Percentiles rank a stretch among this genome's conserved stretches.
Conservation (phyloP, 2,329 filamentous ascomycete species). For the Xenoacremonium recifei region DNA sequence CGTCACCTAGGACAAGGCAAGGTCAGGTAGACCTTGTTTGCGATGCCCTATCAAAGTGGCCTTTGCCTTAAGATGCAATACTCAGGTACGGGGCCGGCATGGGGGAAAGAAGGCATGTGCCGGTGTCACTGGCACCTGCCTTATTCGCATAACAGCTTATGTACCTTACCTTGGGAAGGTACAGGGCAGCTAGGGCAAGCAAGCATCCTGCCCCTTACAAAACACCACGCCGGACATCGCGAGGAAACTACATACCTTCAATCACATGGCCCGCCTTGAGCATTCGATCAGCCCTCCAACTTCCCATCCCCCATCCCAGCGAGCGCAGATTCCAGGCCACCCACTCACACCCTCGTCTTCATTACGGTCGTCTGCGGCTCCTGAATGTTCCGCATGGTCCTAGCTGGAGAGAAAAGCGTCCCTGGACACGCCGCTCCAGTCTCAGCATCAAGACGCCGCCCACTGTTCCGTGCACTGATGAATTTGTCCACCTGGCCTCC, state of each 20-base stretch:
- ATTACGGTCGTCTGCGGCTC: background rate
- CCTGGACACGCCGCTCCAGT: background rate
- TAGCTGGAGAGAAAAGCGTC: background rate
- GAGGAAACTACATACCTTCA: background rate
- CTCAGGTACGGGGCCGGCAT: too few relatives aligned
- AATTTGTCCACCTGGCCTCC: constrained; percentile 21
- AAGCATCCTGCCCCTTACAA: too few relatives aligned
- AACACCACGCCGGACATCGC: background rate
- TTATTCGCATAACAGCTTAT: too few relatives aligned
- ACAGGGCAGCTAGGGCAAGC: too few relatives aligned
- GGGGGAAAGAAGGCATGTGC: too few relatives aligned
- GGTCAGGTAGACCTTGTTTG: too few relatives aligned
- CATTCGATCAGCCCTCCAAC: background rate
- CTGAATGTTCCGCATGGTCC: background rate
- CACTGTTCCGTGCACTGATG: constrained; percentile 7
- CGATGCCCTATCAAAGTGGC: too few relatives aligned
- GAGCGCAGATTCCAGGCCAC: background rate
- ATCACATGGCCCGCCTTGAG: background rate
- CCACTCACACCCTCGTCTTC: too few relatives aligned
- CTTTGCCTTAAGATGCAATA: too few relatives aligned
- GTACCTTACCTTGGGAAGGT: too few relatives aligned
- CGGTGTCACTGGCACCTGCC: too few relatives aligned
- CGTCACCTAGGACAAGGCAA: too few relatives aligned
- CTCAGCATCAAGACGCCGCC: background rate
- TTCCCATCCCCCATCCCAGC: background rate